A percentile compares a stretch with the other conserved stretches of the same genome.
phyloP scores from a whole-genome alignment of 176 grass and related monocot genomes.

The Zizania latifolia region DNA sequence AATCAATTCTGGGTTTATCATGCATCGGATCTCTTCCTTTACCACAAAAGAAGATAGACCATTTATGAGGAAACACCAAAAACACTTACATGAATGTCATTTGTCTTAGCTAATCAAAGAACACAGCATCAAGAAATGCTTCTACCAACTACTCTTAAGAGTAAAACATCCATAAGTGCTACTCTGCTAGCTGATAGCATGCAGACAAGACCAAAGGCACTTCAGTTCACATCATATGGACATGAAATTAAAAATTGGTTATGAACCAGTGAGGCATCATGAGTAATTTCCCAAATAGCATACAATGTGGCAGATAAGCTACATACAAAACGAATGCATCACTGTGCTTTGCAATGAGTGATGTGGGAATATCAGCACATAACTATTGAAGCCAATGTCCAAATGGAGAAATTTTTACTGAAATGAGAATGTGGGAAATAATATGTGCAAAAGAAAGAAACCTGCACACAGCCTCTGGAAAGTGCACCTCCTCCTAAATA shows the following conservation, averaged over 20 bases:
- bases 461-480: conserved; percentile 86
- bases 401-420: not conserved
- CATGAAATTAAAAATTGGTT: not conserved
- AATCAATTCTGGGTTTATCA: conserved; percentile 81
- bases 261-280: not conserved
- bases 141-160: not conserved
- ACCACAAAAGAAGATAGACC: not conserved
- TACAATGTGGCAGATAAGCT: not conserved
- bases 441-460: conserved; percentile 42
- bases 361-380: not conserved
- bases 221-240: not conserved
- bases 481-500: conserved; percentile 93
- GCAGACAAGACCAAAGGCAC: not conserved
- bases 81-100: not conserved
- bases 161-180: not conserved
- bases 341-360: not conserved
- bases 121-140: not conserved
- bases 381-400: not conserved
- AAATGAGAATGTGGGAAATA: conserved; percentile 8
- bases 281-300: not conserved
- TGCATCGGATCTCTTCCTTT: conserved; percentile 88
- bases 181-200: not conserved
- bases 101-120: not conserved
- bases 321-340: not conserved
- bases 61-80: not conserved